phyloP scores from a whole-genome alignment of 1,284 basidiomycete species.

The Taiwanofungus camphoratus region DNA sequence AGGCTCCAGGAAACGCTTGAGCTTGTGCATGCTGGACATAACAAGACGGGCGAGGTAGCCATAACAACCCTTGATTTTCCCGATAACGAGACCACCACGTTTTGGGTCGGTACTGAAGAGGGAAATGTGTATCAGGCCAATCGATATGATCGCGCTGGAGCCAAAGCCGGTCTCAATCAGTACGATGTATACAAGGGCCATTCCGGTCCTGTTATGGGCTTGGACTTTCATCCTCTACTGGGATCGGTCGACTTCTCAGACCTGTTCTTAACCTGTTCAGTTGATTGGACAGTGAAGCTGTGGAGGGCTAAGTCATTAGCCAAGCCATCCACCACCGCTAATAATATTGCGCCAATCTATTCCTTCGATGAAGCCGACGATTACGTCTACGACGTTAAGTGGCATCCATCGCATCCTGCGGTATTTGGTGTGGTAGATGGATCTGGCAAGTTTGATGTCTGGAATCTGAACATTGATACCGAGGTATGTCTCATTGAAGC shows the following conservation, averaged over 20 bases:
- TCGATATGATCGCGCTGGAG: constrained; percentile 92
- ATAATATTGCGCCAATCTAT: constrained; percentile 68
- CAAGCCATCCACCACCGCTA: constrained; percentile 51
- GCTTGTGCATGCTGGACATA: constrained; percentile 79
- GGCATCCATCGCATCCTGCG: constrained; percentile 95
- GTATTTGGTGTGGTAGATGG: constrained; percentile 93
- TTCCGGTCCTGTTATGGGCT: constrained; percentile 86
- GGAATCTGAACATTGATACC: constrained; percentile 92
- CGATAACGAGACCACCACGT: constrained; percentile 90
- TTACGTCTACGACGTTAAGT: constrained; percentile 98
- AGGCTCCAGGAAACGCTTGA: constrained; percentile 78
- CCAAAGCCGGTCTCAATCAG: constrained; percentile 91
- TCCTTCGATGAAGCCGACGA: constrained; percentile 96
- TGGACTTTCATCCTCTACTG: constrained; percentile 89
- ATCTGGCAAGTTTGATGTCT: constrained; percentile 90
- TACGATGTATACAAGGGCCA: constrained; percentile 91
- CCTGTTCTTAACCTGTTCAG: constrained; percentile 86
- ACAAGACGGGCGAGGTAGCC: constrained; percentile 93
- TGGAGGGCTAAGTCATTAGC: constrained; percentile 78
- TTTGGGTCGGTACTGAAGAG: constrained; percentile 97
- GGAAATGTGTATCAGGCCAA: constrained; percentile 95
- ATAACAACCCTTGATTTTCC: constrained; percentile 92
- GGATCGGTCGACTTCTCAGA: constrained; percentile 95
- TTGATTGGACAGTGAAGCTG: constrained; percentile 95
- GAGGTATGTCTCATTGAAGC: constrained; percentile 58